Evolutionary conservation across 2,329 filamentous ascomycete species (phyloP).

Genomic region (Cadophora sp.): DNA sequence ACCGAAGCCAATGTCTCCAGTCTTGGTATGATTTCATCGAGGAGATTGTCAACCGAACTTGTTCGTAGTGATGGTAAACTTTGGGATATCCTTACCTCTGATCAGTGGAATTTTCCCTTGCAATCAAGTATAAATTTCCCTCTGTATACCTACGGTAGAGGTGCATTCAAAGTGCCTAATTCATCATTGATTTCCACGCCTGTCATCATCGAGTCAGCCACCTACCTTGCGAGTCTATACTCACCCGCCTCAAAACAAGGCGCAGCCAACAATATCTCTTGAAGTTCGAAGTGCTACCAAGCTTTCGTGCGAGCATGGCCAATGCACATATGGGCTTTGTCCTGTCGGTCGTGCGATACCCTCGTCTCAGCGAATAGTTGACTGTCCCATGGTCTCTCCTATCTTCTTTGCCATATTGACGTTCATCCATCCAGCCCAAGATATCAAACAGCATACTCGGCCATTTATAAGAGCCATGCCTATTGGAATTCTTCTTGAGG

Average conservation of each 20-base stretch:
- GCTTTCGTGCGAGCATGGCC: no score
- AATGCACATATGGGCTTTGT: neutral
- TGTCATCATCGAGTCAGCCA: constrained; percentile 8
- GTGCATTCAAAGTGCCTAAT: neutral
- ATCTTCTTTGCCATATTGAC: neutral
- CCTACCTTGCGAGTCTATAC: neutral
- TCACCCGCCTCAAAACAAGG: constrained; percentile 9
- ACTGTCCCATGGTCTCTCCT: neutral
- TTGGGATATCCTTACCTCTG: neutral
- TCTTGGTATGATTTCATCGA: neutral
- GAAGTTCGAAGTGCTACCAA: neutral
- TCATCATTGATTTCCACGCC: neutral
- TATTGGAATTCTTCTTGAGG: neutral
- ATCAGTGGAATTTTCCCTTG: neutral
- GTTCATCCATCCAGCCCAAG: neutral
- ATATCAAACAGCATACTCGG: neutral
- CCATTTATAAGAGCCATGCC: neutral
- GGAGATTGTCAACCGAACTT: neutral
- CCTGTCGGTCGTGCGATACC: neutral
- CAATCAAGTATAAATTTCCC: neutral
- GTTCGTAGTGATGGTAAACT: neutral
- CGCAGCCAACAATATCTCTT: neutral
- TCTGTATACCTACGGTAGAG: no score
- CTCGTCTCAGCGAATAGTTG: neutral
- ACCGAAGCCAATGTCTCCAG: neutral